Evolutionary conservation across 2,329 filamentous ascomycete species (phyloP).

Genomic region (Ceratocystis ficicola): DNA sequence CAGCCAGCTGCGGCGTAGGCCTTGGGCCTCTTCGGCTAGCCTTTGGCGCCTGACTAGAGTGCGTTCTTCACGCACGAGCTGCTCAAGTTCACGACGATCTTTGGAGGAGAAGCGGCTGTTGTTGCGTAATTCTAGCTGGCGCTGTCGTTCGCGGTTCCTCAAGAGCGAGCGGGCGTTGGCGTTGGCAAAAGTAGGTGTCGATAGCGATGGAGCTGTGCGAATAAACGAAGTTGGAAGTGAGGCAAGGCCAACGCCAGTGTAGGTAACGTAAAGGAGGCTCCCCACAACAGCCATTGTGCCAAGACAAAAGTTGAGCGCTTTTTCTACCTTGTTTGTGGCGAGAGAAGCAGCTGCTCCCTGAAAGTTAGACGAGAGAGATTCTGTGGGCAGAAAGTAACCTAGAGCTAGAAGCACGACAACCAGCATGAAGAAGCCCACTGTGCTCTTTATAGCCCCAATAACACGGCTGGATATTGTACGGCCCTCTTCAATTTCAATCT

Average conservation of each 20-base stretch:
- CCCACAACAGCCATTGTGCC: slow-evolving; percentile 82
- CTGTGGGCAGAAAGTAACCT: slow-evolving; percentile 73
- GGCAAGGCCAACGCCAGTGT: slow-evolving; percentile 79
- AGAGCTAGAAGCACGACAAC: slow-evolving; percentile 76
- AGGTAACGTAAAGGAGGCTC: slow-evolving; percentile 72
- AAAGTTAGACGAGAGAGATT: slow-evolving; percentile 68
- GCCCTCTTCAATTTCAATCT: slow-evolving; percentile 69
- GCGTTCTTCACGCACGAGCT: slow-evolving; percentile 77
- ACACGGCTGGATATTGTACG: slow-evolving; percentile 60
- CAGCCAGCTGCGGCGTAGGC: slow-evolving; percentile 42
- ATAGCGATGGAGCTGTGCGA: slow-evolving; percentile 79
- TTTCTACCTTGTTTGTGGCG: slow-evolving; percentile 68
- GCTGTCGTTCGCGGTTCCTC: slow-evolving; percentile 79
- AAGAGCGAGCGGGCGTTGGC: slow-evolving; percentile 71
- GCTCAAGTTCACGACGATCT: slow-evolving; percentile 78
- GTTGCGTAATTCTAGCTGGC: slow-evolving; percentile 78
- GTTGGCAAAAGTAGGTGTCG: slow-evolving; percentile 63
- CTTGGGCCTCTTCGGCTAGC: slow-evolving; percentile 64
- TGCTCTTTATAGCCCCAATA: slow-evolving; percentile 83
- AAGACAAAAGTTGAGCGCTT: slow-evolving; percentile 77
- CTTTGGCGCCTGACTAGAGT: slow-evolving; percentile 82
- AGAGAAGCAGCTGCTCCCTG: slow-evolving; percentile 50
- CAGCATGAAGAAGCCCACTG: slow-evolving; percentile 67
- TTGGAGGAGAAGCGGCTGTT: slow-evolving; percentile 69
- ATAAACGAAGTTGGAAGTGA: slow-evolving; percentile 82